phyloP scores from a whole-genome alignment of 768 basidiomycete species.

The Chiua virens region DNA sequence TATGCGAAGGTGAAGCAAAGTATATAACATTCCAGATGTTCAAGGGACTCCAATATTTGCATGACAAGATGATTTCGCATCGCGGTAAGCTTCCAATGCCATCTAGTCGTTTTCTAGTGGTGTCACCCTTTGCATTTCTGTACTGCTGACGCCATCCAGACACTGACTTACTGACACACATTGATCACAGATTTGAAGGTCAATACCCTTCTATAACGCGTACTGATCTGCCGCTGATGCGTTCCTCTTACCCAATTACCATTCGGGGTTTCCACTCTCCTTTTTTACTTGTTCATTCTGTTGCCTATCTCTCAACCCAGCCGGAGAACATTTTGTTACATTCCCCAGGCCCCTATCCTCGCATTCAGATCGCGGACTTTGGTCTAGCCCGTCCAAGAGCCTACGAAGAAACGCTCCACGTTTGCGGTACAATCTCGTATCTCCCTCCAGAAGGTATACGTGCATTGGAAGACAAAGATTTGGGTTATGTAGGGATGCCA shows the following conservation, averaged over 20 bases:
- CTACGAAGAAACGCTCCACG: slow-evolving; percentile 80
- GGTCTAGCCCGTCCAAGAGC: slow-evolving; percentile 79
- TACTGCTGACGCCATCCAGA: neutral
- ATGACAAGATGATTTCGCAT: slow-evolving; percentile 72
- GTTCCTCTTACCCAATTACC: neutral
- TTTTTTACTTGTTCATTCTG: neutral
- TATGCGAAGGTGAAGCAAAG: slow-evolving; percentile 81
- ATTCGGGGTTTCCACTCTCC: neutral
- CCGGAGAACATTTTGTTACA: slow-evolving; percentile 84
- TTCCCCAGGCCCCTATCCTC: slow-evolving; percentile 81
- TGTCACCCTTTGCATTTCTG: neutral
- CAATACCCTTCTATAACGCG: neutral
- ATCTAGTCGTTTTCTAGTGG: neutral
- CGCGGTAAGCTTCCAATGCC: slow-evolving; percentile 49
- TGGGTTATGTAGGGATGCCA: slow-evolving; percentile 81
- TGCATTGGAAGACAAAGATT: slow-evolving; percentile 70
- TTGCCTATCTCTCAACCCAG: slow-evolving; percentile 31
- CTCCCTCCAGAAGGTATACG: slow-evolving; percentile 83
- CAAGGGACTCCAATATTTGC: slow-evolving; percentile 69
- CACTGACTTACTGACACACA: neutral
- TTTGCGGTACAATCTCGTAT: slow-evolving; percentile 86
- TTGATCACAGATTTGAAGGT: slow-evolving; percentile 63
- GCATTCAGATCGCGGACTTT: slow-evolving; percentile 84
- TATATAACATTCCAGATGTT: slow-evolving; percentile 81
- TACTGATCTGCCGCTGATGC: neutral